Evolutionary conservation across 192 early-diverging fungal genomes (phyloP).

Genomic region (Coemansia pectinata): DNA sequence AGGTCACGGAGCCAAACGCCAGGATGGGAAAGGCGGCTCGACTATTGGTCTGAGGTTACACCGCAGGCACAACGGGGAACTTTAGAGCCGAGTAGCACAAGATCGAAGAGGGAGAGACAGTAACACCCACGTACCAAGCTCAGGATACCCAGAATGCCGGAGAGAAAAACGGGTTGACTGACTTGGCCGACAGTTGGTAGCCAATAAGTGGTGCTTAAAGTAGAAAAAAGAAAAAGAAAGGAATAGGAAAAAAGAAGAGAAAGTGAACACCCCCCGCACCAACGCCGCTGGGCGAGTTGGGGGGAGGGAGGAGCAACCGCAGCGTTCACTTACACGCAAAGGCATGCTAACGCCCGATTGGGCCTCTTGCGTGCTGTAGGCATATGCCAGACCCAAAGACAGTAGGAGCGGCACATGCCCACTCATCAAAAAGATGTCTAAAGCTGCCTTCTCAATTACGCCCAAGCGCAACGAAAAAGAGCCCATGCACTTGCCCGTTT

Average conservation of each 20-base stretch:
- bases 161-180: neutral
- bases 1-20: neutral
- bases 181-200: neutral
- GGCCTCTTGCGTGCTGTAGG: neutral
- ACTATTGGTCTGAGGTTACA: neutral
- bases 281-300: neutral
- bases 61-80: neutral
- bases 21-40: neutral
- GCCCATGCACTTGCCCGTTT: neutral
- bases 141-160: neutral
- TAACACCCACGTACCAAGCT: slow-evolving; percentile 4
- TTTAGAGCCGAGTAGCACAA: neutral
- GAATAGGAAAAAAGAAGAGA: neutral
- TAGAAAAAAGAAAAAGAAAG: neutral
- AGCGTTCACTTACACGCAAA: neutral
- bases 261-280: neutral
- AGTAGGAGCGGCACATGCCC: slow-evolving; percentile 2
- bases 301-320: neutral
- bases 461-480: neutral
- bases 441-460: too few relatives aligned
- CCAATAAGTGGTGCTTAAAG: neutral
- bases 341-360: slow-evolving; percentile 6
- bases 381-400: neutral
- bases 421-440: neutral
- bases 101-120: slow-evolving; percentile 7